Evolutionary conservation across 768 basidiomycete species (phyloP).

Genomic region (Cyclocybe cylindracea): DNA sequence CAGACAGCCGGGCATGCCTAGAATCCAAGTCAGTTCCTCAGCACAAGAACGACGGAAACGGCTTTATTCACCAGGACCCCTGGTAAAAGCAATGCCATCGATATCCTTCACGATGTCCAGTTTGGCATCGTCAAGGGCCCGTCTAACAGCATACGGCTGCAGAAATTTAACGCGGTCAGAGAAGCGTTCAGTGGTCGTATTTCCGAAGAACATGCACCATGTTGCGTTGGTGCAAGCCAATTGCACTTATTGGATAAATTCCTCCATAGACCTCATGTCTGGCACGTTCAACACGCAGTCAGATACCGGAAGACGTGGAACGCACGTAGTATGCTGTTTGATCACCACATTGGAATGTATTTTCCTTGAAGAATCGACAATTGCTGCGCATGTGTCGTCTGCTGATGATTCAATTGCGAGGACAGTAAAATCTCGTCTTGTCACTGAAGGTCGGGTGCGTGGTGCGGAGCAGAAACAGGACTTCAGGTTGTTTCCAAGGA

Average conservation of each 20-base stretch:
- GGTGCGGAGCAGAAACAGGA: no score
- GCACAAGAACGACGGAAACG: slow-evolving; percentile 4
- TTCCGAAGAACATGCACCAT: slow-evolving; percentile 48
- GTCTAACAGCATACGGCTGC: slow-evolving; percentile 73
- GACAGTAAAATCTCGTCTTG: slow-evolving; percentile 51
- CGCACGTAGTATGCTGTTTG: slow-evolving; percentile 73
- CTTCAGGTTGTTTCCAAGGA: no score
- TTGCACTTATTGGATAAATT: slow-evolving; percentile 78
- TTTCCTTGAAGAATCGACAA: slow-evolving; percentile 69
- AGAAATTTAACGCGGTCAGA: neutral
- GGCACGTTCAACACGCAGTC: slow-evolving; percentile 1
- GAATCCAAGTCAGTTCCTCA: neutral
- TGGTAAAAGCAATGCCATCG: slow-evolving; percentile 88
- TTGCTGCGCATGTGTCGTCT: slow-evolving; percentile 91
- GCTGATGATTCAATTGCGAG: slow-evolving; percentile 86
- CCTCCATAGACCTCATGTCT: slow-evolving; percentile 68
- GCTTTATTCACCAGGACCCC: slow-evolving; percentile 69
- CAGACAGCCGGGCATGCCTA: slow-evolving; percentile 82
- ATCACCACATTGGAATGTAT: slow-evolving; percentile 86
- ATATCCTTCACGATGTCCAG: slow-evolving; percentile 58
- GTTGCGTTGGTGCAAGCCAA: slow-evolving; percentile 76
- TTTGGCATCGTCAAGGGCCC: slow-evolving; percentile 67
- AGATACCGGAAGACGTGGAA: slow-evolving; percentile 1
- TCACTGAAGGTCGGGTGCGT: neutral
- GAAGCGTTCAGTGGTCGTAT: no score